phyloP scores from a whole-genome alignment of 1,284 basidiomycete genomes.

The Volvariella surrecta region DNA sequence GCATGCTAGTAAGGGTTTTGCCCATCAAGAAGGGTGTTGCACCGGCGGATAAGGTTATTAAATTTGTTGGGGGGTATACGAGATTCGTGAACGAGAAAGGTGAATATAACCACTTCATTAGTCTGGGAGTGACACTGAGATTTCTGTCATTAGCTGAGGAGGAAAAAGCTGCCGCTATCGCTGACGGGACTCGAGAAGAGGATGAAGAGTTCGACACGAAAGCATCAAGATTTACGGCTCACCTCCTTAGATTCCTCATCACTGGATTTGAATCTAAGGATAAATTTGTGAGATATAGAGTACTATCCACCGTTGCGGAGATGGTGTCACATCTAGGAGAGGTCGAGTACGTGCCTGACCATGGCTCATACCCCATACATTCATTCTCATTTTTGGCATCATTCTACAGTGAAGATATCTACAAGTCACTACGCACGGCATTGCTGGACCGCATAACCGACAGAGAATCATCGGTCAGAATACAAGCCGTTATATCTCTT shows the following conservation, averaged over 20 bases:
- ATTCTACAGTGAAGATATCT: slow-evolving; percentile 68
- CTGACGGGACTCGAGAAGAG: slow-evolving; percentile 20
- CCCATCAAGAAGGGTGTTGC: slow-evolving; percentile 79
- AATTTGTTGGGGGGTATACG: slow-evolving; percentile 80
- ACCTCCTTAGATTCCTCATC: slow-evolving; percentile 69
- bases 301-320: slow-evolving; percentile 68
- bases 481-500: slow-evolving; percentile 79
- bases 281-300: slow-evolving; percentile 82
- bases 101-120: slow-evolving; percentile 22
- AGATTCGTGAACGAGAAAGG: slow-evolving; percentile 74
- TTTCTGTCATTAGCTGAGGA: slow-evolving; percentile 16
- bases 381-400: slow-evolving; percentile 4
- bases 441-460: slow-evolving; percentile 78
- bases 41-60: slow-evolving; percentile 73
- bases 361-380: too few species aligned
- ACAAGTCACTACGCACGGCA: slow-evolving; percentile 51
- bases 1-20: slow-evolving; percentile 59
- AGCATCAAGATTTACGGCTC: slow-evolving; percentile 68
- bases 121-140: slow-evolving; percentile 3
- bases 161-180: slow-evolving; percentile 16
- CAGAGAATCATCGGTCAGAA: slow-evolving; percentile 75
- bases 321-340: slow-evolving; percentile 76
- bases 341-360: slow-evolving; percentile 60
- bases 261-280: slow-evolving; percentile 85
- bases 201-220: slow-evolving; percentile 51